A percentile compares a stretch with the other conserved stretches of the same genome.
phyloP scores from a whole-genome alignment of 2,329 filamentous ascomycete species.

The Aspergillus spinulosporus region DNA sequence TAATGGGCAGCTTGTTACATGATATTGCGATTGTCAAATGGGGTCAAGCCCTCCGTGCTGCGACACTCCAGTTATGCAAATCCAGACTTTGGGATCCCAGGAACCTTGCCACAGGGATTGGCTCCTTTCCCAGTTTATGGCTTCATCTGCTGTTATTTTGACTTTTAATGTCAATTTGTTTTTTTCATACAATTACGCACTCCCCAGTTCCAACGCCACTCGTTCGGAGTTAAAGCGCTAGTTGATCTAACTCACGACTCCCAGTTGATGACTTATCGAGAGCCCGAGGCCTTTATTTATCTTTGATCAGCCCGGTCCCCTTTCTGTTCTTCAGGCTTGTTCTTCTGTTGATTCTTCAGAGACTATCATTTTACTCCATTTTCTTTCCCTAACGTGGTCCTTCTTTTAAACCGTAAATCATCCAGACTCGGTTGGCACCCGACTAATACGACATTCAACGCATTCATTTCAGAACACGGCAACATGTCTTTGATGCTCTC shows the following conservation, averaged over 20 bases:
- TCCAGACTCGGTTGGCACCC: constrained; percentile 9
- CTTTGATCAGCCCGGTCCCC: constrained; percentile 27
- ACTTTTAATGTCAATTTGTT: constrained; percentile 6
- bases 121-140: constrained; percentile 5
- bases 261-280: constrained; percentile 15
- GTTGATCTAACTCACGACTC: neutral
- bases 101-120: constrained; percentile 20
- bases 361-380: too few species aligned
- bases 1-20: constrained; percentile 5
- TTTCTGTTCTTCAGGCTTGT: constrained; percentile 20
- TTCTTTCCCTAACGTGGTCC: constrained; percentile 10
- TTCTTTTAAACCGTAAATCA: constrained; percentile 14
- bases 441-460: constrained; percentile 1
- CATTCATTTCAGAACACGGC: constrained; percentile 7
- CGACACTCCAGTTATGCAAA: constrained; percentile 10
- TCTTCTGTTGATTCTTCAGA: constrained; percentile 25
- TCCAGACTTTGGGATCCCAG: constrained; percentile 12
- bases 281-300: constrained; percentile 11
- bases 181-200: constrained; percentile 16
- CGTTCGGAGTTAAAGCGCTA: constrained; percentile 12
- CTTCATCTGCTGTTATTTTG: constrained; percentile 13
- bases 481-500: constrained; percentile 39
- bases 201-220: constrained; percentile 7
- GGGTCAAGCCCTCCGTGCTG: constrained; percentile 4
- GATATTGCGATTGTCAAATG: constrained; percentile 5